Conservation (phyloP, 2,329 filamentous ascomycete species). For the Exophiala viscosa region DNA sequence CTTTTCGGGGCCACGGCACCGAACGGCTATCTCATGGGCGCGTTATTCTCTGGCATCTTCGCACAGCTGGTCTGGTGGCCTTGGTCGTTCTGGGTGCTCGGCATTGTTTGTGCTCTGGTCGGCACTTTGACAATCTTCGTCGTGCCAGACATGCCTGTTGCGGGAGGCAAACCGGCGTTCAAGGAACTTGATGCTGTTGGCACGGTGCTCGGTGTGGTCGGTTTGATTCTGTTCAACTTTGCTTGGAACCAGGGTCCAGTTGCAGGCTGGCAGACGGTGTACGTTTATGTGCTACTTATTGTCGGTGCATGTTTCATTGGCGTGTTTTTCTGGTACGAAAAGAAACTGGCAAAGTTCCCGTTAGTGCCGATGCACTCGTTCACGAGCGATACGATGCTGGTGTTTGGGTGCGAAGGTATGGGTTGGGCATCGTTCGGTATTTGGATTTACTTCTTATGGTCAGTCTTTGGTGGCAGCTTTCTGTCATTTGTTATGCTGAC, state of each 20-base stretch:
- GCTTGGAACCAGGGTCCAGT: conserved; percentile 53
- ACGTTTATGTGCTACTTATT: conserved; percentile 46
- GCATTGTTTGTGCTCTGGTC: conserved; percentile 38
- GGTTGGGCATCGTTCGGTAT: conserved; percentile 41
- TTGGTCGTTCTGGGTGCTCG: conserved; percentile 48
- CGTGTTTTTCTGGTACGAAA: conserved; percentile 47
- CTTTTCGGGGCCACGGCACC: conserved; percentile 49
- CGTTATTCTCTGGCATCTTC: conserved; percentile 40
- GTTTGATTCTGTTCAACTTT: conserved; percentile 53
- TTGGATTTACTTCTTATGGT: conserved; percentile 32
- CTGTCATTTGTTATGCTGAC: conserved; percentile 31
- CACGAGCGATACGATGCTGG: conserved; percentile 21
- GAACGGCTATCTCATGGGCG: conserved; percentile 42
- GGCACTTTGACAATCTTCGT: conserved; percentile 36
- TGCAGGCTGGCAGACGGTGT: conserved; percentile 46
- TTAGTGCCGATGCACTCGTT: conserved; percentile 48
- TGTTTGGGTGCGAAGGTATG: conserved; percentile 38
- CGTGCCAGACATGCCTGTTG: conserved; percentile 37
- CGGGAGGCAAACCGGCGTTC: conserved; percentile 30
- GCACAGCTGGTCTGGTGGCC: conserved; percentile 47
- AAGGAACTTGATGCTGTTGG: conserved; percentile 42
- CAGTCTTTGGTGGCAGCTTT: conserved; percentile 27
- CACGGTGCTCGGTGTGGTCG: conserved; percentile 45
- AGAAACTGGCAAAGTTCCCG: conserved; percentile 37
- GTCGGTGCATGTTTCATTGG: conserved; percentile 46